Conservation (phyloP, 2,329 filamentous ascomycete genomes). For the Pseudopithomyces chartarum region DNA sequence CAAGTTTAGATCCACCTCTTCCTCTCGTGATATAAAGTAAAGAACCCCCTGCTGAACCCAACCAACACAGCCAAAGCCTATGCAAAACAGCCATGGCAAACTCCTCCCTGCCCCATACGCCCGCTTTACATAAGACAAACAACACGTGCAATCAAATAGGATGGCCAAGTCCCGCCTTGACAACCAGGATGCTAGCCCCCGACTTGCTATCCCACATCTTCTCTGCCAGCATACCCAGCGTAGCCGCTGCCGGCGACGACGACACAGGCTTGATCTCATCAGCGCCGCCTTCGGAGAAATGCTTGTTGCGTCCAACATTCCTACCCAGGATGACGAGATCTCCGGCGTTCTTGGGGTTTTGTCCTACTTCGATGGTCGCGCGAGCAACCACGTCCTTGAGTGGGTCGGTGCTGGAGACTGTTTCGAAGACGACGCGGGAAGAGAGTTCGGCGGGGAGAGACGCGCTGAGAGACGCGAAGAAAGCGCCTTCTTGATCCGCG, state of each 20-base stretch:
- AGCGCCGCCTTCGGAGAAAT: conserved; percentile 37
- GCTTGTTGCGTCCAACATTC: conserved; percentile 33
- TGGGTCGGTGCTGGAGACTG: conserved; percentile 39
- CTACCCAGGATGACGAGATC: conserved; percentile 73
- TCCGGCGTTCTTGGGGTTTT: conserved; percentile 67
- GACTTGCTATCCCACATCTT: conserved; percentile 63
- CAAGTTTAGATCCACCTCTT: background rate
- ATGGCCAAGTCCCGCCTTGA: conserved; percentile 59
- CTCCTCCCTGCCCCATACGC: background rate
- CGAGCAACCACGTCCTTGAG: conserved; percentile 56
- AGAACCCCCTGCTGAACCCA: background rate
- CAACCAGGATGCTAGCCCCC: conserved; percentile 71
- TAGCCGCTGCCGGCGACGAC: conserved; percentile 42
- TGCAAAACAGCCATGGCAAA: background rate
- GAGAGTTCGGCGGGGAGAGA: conserved; percentile 59
- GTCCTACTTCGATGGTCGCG: conserved; percentile 65
- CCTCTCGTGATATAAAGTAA: background rate
- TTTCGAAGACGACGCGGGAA: conserved; percentile 64
- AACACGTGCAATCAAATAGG: no score
- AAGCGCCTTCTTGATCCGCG: conserved; percentile 55
- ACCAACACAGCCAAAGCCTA: background rate
- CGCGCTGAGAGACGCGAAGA: conserved; percentile 63
- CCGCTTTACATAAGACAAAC: background rate
- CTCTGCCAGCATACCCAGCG: conserved; percentile 65
- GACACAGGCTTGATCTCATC: conserved; percentile 44